Evolutionary conservation across 108 stramenopile species (phyloP).

Genomic region (Pseudonitzschia pungens): DNA sequence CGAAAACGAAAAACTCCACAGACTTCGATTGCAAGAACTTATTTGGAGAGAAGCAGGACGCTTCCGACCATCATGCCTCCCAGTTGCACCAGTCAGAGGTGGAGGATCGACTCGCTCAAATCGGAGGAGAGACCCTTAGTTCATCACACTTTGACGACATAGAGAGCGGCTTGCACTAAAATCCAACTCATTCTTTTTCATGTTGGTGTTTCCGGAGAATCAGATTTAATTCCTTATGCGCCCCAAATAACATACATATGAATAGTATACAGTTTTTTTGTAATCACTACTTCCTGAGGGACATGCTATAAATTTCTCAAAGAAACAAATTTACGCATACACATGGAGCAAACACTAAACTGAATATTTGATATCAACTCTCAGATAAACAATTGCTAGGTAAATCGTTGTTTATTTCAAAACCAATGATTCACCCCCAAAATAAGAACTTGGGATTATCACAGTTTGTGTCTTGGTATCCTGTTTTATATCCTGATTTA

Average conservation of each 20-base stretch:
- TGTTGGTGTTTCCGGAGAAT: neutral
- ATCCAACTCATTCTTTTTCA: neutral
- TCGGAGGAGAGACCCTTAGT: conserved; percentile 31
- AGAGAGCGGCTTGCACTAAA: conserved; percentile 10
- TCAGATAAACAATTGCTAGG: too few species aligned
- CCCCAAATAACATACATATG: conserved; percentile 8
- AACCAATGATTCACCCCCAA: too few species aligned
- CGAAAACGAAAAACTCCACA: conserved; percentile 82
- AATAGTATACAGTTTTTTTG: neutral
- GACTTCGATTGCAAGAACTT: conserved; percentile 78
- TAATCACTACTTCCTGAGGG: too few species aligned
- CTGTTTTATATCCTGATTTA: too few species aligned
- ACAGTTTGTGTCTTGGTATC: too few species aligned
- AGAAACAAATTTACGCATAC: too few species aligned
- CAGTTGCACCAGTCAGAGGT: conserved; percentile 59
- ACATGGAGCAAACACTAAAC: too few species aligned
- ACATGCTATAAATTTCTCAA: too few species aligned
- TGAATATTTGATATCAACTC: too few species aligned
- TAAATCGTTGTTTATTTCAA: too few species aligned
- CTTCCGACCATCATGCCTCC: conserved; percentile 80
- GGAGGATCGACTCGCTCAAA: conserved; percentile 1
- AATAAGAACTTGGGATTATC: too few species aligned
- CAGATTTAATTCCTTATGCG: neutral
- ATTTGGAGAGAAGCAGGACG: conserved; percentile 90
- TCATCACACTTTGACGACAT: conserved; percentile 8